Conservation (phyloP, 2,329 filamentous ascomycete species). For the Coniochaeta sp. region DNA sequence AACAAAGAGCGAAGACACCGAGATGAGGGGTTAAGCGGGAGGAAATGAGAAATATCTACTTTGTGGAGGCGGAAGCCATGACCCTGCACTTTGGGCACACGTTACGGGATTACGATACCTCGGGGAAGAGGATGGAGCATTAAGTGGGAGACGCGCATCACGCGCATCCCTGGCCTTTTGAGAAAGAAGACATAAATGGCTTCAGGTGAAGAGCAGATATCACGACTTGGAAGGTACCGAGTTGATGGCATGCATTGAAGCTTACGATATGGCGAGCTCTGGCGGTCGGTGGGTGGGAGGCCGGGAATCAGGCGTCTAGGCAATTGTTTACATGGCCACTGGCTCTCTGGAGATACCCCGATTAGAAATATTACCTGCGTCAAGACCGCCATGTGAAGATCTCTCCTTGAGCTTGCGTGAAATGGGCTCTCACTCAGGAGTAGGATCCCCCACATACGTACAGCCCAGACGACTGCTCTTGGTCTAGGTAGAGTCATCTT, state of each 20-base stretch:
- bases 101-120: background rate
- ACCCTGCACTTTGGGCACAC: background rate
- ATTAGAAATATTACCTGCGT: background rate
- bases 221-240: background rate
- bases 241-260: background rate
- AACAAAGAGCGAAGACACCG: constrained; percentile 43
- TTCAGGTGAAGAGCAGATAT: background rate
- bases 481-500: too few species aligned
- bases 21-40: constrained; percentile 45
- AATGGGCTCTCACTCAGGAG: too few species aligned
- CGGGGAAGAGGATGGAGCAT: background rate
- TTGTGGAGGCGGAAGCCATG: too few species aligned
- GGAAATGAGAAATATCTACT: background rate
- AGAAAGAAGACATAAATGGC: background rate
- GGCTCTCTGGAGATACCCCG: background rate
- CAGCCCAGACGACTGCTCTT: too few species aligned
- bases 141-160: too few species aligned
- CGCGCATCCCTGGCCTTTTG: background rate
- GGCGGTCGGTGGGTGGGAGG: background rate
- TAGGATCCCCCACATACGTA: too few species aligned
- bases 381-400: background rate
- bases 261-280: background rate
- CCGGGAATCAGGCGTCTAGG: background rate
- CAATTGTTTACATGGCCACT: background rate
- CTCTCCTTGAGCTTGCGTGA: too few species aligned